Conservation (phyloP, 192 early-diverging fungal species). For the Pecoramyces ruminantium region DNA sequence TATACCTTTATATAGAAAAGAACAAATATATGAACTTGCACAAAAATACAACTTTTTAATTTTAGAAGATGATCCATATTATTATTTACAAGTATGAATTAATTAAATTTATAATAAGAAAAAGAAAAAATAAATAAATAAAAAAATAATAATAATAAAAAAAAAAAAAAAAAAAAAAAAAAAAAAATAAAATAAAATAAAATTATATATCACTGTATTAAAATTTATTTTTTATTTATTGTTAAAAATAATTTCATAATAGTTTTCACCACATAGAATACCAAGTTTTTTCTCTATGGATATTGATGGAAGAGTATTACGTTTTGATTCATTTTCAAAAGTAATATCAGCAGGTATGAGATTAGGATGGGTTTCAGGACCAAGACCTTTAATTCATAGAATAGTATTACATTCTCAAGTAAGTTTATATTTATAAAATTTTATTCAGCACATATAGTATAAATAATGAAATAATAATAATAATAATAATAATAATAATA, state of each 20-base stretch:
- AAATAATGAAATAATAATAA: too few species aligned
- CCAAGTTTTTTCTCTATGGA: conserved; percentile 78
- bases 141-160: not conserved
- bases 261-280: conserved; percentile 21
- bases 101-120: not conserved
- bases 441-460: too few species aligned
- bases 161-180: too few species aligned
- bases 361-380: conserved; percentile 58
- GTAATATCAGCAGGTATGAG: conserved; percentile 75
- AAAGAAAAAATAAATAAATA: too few species aligned
- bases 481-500: too few species aligned
- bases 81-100: not conserved
- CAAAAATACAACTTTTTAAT: conserved; percentile 64
- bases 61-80: conserved; percentile 62
- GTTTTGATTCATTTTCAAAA: conserved; percentile 87
- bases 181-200: too few species aligned
- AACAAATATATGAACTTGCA: conserved; percentile 57
- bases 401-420: conserved; percentile 63
- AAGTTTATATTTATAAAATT: not conserved
- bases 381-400: conserved; percentile 47
- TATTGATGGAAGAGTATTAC: conserved; percentile 69
- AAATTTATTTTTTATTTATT: too few species aligned
- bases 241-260: too few species aligned
- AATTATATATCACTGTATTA: too few species aligned
- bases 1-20: conserved; percentile 60